Evolutionary conservation across 208 protist species (phyloP).

Genomic region (Strigomonas culicis): DNA sequence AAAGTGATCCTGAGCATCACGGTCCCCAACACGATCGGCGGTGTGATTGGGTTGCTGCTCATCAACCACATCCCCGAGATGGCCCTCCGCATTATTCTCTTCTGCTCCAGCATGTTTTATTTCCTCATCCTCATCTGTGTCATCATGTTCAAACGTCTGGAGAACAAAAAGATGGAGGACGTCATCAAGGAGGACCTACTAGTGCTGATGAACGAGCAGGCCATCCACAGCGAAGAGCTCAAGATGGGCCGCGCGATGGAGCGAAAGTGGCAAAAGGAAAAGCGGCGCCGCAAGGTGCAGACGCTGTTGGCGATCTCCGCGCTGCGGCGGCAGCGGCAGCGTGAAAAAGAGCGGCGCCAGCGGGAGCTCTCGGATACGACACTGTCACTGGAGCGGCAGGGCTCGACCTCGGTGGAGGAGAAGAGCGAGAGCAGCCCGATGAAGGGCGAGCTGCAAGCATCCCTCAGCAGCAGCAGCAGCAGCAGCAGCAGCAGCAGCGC

Average conservation of each 20-base stretch:
- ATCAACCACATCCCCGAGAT: slow-evolving; percentile 23
- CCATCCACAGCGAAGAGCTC: not conserved
- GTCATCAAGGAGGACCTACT: slow-evolving; percentile 33
- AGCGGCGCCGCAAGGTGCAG: too few relatives aligned
- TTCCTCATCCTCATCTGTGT: slow-evolving; percentile 31
- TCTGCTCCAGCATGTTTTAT: slow-evolving; percentile 33
- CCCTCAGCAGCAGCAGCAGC: slow-evolving; percentile 20
- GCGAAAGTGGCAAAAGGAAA: too few relatives aligned
- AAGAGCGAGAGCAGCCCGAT: too few relatives aligned
- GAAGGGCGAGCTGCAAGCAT: too few relatives aligned
- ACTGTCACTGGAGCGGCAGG: too few relatives aligned
- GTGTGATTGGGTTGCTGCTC: slow-evolving; percentile 18
- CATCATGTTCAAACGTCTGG: slow-evolving; percentile 33
- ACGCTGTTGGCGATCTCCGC: too few relatives aligned
- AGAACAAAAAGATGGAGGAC: slow-evolving; percentile 26
- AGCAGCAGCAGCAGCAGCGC: slow-evolving; percentile 15
- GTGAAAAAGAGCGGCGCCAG: too few relatives aligned
- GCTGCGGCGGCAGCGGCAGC: too few relatives aligned
- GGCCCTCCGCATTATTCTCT: slow-evolving; percentile 29
- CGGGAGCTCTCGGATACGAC: too few relatives aligned
- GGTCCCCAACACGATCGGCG: slow-evolving; percentile 19
- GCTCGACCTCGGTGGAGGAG: too few relatives aligned
- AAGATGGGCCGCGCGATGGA: too few relatives aligned
- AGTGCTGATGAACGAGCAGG: slow-evolving; percentile 18
- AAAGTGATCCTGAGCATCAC: slow-evolving; percentile 19